These are phyloP conservation scores for Termitomyces sp. DNA, from an alignment of 768 basidiomycete genomes.

Conservation along the genomic window DNA sequence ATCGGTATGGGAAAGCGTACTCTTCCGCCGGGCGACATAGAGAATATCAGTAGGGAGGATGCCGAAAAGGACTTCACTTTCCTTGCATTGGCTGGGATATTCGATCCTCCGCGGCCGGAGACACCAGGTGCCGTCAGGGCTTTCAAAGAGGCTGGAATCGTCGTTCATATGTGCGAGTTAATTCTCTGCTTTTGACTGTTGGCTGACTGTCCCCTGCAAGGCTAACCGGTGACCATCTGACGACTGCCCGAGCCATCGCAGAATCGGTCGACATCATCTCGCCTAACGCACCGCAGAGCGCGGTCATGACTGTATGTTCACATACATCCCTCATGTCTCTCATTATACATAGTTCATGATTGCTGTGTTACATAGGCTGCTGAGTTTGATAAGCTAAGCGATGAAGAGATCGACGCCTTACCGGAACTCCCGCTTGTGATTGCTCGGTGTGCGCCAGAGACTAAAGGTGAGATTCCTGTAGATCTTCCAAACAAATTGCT, in stretches of 20 bases:
- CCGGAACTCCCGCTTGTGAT: constrained; percentile 56
- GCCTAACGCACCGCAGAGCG: constrained; percentile 34
- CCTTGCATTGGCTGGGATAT: constrained; percentile 53
- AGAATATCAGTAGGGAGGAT: constrained; percentile 33
- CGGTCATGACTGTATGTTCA: constrained; percentile 31
- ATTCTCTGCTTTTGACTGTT: neutral
- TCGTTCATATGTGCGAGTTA: constrained; percentile 35
- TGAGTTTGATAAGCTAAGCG: constrained; percentile 51
- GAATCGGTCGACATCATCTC: constrained; percentile 43
- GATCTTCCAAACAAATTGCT: too few species aligned
- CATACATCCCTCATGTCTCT: neutral
- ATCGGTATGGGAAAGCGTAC: constrained; percentile 31
- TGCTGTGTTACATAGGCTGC: constrained; percentile 23
- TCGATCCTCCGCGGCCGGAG: constrained; percentile 55
- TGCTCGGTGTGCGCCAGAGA: constrained; percentile 55
- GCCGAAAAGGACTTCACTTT: constrained; percentile 47
- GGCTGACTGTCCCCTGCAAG: constrained; percentile 22
- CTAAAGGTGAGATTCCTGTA: constrained; percentile 28
- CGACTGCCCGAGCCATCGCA: constrained; percentile 52
- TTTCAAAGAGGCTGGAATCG: constrained; percentile 49
- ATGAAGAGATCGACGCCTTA: constrained; percentile 45
- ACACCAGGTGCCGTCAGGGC: constrained; percentile 47
- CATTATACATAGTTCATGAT: neutral
- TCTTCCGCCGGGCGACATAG: constrained; percentile 17
- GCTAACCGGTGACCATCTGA: constrained; percentile 52